These are phyloP conservation scores for Cocos nucifera DNA, from an alignment of 176 grass and related monocot species.

Conservation along the genomic window DNA sequence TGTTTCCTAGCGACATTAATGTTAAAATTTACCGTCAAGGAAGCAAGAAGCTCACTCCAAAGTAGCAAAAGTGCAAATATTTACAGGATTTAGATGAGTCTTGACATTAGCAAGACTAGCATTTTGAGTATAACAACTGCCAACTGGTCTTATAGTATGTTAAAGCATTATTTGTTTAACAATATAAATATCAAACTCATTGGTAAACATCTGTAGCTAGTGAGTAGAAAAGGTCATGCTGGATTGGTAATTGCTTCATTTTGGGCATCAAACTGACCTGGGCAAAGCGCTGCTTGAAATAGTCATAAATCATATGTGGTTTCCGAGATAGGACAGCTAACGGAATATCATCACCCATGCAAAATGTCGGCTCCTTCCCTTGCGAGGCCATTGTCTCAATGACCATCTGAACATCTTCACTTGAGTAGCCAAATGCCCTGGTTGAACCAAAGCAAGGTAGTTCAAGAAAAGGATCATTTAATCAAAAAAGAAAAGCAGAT, in stretches of 20 bases:
- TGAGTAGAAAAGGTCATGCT: too few species aligned
- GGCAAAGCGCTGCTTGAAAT: slow-evolving; percentile 99
- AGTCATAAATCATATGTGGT: slow-evolving; percentile 84
- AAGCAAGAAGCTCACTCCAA: too few species aligned
- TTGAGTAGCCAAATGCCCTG: slow-evolving; percentile 99
- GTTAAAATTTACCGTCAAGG: too few species aligned
- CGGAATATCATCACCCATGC: slow-evolving; percentile 99
- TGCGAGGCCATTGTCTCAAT: slow-evolving; percentile 99
- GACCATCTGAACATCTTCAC: slow-evolving; percentile 99
- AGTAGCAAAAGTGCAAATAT: too few species aligned
- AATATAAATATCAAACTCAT: too few species aligned
- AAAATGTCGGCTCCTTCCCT: slow-evolving; percentile 99
- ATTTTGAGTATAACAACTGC: too few species aligned
- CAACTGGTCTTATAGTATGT: too few species aligned
- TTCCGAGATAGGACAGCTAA: slow-evolving; percentile 85
- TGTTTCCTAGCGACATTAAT: too few species aligned
- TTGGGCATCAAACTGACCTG: slow-evolving; percentile 53
- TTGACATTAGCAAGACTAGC: too few species aligned
- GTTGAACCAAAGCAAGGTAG: slow-evolving; percentile 19
- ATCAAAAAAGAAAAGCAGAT: neutral
- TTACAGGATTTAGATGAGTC: too few species aligned
- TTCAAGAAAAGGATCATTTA: slow-evolving; percentile 15
- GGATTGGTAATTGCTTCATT: neutral
- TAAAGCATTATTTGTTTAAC: too few species aligned
- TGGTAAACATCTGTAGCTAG: too few species aligned